Evolutionary conservation across 768 basidiomycete genomes (phyloP), one percentile per base, ranked within the genome.

Genomic region (Tylopilus felleus): DNA sequence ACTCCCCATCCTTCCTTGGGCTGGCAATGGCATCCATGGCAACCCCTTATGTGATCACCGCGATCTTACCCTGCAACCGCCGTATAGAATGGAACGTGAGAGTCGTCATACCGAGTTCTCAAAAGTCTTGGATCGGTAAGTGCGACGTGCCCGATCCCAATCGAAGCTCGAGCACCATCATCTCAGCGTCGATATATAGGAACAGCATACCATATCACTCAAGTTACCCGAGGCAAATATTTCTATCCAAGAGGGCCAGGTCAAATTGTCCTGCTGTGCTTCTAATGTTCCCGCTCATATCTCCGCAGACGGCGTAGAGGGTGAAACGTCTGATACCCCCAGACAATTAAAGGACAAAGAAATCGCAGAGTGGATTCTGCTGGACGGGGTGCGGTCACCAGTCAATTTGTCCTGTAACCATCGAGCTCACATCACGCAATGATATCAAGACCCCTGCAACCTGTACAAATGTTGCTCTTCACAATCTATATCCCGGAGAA

Each of bases 121-220:
- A 93, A 65, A 91, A 90, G 67, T 90, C 88, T 35, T 93, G 91
- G 90, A 91, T 93, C 31, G 91, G 90, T 88, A 55, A 49, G 76
- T 65, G 38, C 21, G 22, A 36, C 42, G 21, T 27, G 52, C 31
- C 25, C 25, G 23, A 38, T 41, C 35, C 19, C 46, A 25, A 31
- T 38, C 19, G n/a, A 12, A 25, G 28, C 19, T 46, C 27, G 41
- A 12, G n/a, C 25, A n/a, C 28, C 19, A 22, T 25, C 36, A 22
- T 56, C 51, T 31, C 52, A 27, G 41, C 41, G 8, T 29, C 19
- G 25, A 33, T 53, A 6, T 22, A 19, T 59, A 90, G 90, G 91
- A 42, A 90, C 88, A 64, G 86, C 90, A 25, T 91, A 83, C 66
- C 86, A 88, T 45, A 88, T 92, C 65, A 85, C 81, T 40, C 87